Conservation (phyloP, 2,329 filamentous ascomycete species). For the Fusarium musae region DNA sequence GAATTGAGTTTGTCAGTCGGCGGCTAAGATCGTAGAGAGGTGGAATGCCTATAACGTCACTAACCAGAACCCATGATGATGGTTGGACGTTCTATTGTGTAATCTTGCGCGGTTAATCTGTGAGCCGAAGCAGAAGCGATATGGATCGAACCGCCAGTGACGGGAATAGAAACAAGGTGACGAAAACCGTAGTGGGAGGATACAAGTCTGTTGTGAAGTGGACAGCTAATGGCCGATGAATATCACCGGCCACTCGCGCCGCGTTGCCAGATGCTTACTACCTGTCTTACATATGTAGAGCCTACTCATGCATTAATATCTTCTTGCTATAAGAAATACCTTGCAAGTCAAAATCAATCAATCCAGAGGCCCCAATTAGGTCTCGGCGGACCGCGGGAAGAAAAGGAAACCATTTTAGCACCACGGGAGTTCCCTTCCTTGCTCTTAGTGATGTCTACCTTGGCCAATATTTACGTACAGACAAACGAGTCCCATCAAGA, state of each 20-base stretch:
- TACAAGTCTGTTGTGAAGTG: background rate
- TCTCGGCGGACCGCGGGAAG: slow-evolving; percentile 3
- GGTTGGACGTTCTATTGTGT: slow-evolving; percentile 1
- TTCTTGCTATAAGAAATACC: background rate
- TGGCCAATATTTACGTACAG: background rate
- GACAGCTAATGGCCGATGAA: background rate
- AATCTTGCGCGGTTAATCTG: slow-evolving; percentile 3
- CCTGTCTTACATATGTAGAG: background rate
- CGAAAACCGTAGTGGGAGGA: background rate
- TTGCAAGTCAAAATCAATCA: background rate
- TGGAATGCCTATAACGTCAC: slow-evolving; percentile 17
- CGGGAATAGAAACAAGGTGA: background rate
- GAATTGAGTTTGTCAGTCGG: slow-evolving; percentile 27
- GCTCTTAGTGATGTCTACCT: slow-evolving; percentile 2
- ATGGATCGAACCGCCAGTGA: background rate
- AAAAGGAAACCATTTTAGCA: slow-evolving; percentile 24
- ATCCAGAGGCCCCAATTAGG: background rate
- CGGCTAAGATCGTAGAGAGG: slow-evolving; percentile 16
- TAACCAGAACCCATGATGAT: background rate
- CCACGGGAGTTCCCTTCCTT: slow-evolving; percentile 32
- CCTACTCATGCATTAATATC: background rate
- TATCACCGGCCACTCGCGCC: background rate
- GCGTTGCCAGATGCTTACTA: background rate
- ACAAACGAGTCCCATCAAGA: slow-evolving; percentile 14
- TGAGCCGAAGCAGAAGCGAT: background rate